Conservation (phyloP, 306 rosid species). For the Pterocarpus macrocarpus region DNA sequence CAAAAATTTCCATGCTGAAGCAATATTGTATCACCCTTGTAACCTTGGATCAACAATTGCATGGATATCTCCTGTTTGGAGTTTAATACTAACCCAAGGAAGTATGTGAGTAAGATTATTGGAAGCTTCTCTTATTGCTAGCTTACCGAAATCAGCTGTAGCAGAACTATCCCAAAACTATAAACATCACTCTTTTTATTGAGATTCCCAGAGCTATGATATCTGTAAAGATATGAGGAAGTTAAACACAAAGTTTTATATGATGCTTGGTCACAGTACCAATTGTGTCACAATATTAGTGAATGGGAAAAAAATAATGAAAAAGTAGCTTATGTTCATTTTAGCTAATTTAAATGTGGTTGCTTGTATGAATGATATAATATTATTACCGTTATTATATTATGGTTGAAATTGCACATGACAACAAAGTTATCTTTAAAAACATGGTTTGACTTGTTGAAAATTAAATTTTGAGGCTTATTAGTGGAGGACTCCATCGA, state of each 20-base stretch:
- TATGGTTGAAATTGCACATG: no score
- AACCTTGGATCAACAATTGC: conserved; percentile 34
- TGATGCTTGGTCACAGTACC: no score
- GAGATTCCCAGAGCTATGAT: conserved; percentile 4
- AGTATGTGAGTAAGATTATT: not conserved
- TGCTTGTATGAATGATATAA: no score
- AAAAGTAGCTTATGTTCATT: no score
- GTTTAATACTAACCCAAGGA: conserved; percentile 4
- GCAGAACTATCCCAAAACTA: not conserved
- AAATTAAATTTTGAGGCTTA: not conserved
- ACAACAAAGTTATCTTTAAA: no score
- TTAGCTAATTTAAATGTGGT: no score
- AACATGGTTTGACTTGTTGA: not conserved
- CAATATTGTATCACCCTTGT: not conserved
- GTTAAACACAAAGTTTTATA: no score
- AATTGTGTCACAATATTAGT: no score
- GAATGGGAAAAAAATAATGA: no score
- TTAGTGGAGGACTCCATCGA: not conserved
- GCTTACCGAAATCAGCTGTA: conserved; percentile 15
- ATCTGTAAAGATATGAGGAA: not conserved
- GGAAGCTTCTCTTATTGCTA: not conserved
- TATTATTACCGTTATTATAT: no score
- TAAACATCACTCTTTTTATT: not conserved
- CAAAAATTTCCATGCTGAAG: conserved; percentile 23
- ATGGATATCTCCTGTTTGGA: conserved; percentile 4